phyloP scores from a whole-genome alignment of 2,329 filamentous ascomycete genomes.

The Shiraia bambusicola region DNA sequence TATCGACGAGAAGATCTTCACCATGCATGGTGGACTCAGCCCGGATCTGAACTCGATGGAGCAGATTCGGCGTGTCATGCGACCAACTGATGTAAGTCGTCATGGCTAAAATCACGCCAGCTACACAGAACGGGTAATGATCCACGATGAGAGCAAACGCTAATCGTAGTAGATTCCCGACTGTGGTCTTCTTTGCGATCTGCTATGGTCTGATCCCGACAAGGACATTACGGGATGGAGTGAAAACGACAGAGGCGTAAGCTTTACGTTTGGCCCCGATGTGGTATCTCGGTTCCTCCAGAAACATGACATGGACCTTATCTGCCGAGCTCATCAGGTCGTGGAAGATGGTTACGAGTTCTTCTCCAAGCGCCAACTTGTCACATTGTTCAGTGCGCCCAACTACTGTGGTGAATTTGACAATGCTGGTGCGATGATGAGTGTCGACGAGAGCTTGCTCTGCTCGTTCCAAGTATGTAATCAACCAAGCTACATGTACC shows the following conservation, averaged over 20 bases:
- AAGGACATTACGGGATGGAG: conserved; percentile 99
- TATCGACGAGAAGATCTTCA: conserved; percentile 99
- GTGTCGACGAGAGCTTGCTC: conserved; percentile 94
- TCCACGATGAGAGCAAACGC: conserved; percentile 31
- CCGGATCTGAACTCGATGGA: conserved; percentile 99
- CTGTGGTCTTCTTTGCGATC: conserved; percentile 93
- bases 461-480: conserved; percentile 94
- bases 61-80: conserved; percentile 98
- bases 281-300: conserved; percentile 96
- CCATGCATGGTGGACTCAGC: conserved; percentile 97
- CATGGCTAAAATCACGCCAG: conserved; percentile 24
- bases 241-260: conserved; percentile 97
- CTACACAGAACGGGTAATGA: conserved; percentile 21
- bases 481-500: too few species aligned
- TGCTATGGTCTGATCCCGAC: conserved; percentile 97
- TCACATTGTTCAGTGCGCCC: conserved; percentile 95
- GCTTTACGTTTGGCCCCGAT: conserved; percentile 96
- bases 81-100: conserved; percentile 86
- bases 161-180: conserved; percentile 80
- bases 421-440: conserved; percentile 99
- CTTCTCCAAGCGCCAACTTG: conserved; percentile 96
- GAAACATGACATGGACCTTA: conserved; percentile 99
- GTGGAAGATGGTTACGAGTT: conserved; percentile 99
- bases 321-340: conserved; percentile 97
- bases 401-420: conserved; percentile 99